Conservation (phyloP, 2,329 filamentous ascomycete genomes). For the Fusarium falciforme region DNA sequence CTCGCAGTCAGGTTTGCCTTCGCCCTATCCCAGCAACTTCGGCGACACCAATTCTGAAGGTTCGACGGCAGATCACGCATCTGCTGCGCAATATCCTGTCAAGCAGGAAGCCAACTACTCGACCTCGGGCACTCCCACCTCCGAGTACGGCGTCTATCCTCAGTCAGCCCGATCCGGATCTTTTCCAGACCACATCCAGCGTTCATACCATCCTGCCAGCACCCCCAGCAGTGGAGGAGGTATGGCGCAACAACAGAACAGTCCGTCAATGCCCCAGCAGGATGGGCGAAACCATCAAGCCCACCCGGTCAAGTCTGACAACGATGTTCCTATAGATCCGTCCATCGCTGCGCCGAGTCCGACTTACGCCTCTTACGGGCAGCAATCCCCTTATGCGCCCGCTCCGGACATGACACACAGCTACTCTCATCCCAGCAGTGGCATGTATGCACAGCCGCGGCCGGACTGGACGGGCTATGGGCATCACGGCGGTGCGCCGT, state of each 20-base stretch:
- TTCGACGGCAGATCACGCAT: slow-evolving; percentile 87
- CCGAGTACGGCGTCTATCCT: slow-evolving; percentile 87
- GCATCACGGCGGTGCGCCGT: slow-evolving; percentile 61
- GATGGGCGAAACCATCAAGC: slow-evolving; percentile 84
- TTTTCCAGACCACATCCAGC: slow-evolving; percentile 89
- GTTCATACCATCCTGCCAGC: slow-evolving; percentile 83
- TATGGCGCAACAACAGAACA: slow-evolving; percentile 98
- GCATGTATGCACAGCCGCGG: slow-evolving; percentile 75
- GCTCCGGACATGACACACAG: slow-evolving; percentile 88
- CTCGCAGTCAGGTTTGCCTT: slow-evolving; percentile 89
- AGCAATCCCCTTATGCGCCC: slow-evolving; percentile 88
- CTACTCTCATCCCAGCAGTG: slow-evolving; percentile 72
- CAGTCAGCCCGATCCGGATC: slow-evolving; percentile 81
- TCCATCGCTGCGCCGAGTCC: slow-evolving; percentile 95
- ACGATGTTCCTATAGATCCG: slow-evolving; percentile 98
- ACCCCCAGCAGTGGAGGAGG: slow-evolving; percentile 76
- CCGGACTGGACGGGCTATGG: slow-evolving; percentile 81
- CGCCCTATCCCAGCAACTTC: slow-evolving; percentile 74
- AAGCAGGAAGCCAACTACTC: slow-evolving; percentile 86
- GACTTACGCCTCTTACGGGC: slow-evolving; percentile 79
- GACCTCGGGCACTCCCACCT: slow-evolving; percentile 84
- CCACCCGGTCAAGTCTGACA: slow-evolving; percentile 90
- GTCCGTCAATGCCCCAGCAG: slow-evolving; percentile 92
- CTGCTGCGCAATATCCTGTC: slow-evolving; percentile 89
- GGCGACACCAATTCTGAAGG: slow-evolving; percentile 85